Conservation (phyloP, 1,284 basidiomycete species). For the Apiotrichum laibachii region DNA sequence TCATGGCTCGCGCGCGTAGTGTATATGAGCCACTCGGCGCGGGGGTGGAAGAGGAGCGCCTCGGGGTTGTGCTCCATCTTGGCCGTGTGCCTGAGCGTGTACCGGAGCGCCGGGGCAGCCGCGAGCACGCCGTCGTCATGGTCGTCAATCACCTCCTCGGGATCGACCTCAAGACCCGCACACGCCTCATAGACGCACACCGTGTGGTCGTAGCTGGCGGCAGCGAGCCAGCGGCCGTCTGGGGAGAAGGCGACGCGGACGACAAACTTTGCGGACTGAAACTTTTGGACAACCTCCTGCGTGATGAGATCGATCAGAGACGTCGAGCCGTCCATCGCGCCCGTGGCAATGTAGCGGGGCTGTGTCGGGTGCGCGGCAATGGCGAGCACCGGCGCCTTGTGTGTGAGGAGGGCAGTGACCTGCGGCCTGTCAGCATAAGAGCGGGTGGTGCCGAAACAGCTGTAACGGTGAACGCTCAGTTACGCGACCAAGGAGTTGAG, state of each 20-base stretch:
- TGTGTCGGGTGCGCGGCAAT: constrained; percentile 46
- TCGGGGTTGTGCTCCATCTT: constrained; percentile 46
- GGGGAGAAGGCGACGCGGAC: constrained; percentile 45
- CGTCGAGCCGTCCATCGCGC: constrained; percentile 50
- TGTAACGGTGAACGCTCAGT: too few species aligned
- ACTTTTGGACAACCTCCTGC: constrained; percentile 37
- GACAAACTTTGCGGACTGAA: constrained; percentile 46
- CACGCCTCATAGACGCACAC: constrained; percentile 41
- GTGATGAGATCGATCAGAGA: constrained; percentile 46
- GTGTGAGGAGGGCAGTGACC: constrained; percentile 42
- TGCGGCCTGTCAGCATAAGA: constrained; percentile 8
- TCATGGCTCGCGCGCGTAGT: constrained; percentile 41
- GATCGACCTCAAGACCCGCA: constrained; percentile 21
- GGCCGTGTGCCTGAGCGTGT: constrained; percentile 29
- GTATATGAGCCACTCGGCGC: constrained; percentile 36
- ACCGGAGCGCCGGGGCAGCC: constrained; percentile 38
- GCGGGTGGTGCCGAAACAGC: neutral
- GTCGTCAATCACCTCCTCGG: constrained; percentile 32
- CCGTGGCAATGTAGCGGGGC: constrained; percentile 44
- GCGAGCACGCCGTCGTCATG: constrained; percentile 39
- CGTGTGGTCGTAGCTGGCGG: constrained; percentile 48
- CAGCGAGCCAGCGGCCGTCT: constrained; percentile 43
- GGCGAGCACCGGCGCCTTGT: constrained; percentile 47
- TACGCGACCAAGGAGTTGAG: too few species aligned
- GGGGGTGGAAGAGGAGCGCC: constrained; percentile 41